Evolutionary conservation across 2,329 filamentous ascomycete species (phyloP).

Genomic region (Aureobasidium sp.): DNA sequence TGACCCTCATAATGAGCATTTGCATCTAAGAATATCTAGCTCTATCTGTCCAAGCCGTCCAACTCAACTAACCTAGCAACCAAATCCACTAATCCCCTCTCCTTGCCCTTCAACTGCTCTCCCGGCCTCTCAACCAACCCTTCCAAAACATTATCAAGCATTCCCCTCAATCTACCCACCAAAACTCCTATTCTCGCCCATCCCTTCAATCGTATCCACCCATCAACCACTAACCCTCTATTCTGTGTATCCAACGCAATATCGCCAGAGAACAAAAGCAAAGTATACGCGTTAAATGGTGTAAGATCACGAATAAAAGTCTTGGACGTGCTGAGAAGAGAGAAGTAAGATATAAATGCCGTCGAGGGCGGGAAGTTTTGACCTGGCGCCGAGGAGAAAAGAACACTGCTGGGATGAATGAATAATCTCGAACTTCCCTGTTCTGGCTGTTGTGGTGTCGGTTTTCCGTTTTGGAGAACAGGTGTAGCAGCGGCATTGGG

Average conservation of each 20-base stretch:
- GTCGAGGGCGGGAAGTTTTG: slow-evolving; percentile 60
- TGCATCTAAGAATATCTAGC: no score
- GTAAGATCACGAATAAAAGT: slow-evolving; percentile 87
- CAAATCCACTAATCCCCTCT: slow-evolving; percentile 56
- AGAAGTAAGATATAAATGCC: slow-evolving; percentile 81
- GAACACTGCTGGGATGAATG: slow-evolving; percentile 77
- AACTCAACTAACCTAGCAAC: slow-evolving; percentile 78
- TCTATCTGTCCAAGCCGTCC: slow-evolving; percentile 51
- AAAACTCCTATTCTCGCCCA: slow-evolving; percentile 94
- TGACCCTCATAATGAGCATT: no score
- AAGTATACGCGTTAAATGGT: slow-evolving; percentile 81
- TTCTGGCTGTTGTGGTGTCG: slow-evolving; percentile 22
- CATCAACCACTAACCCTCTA: slow-evolving; percentile 82
- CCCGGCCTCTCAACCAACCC: slow-evolving; percentile 70
- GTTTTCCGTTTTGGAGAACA: slow-evolving; percentile 31
- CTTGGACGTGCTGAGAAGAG: slow-evolving; percentile 84
- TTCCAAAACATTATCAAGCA: slow-evolving; percentile 79
- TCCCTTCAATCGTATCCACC: slow-evolving; percentile 76
- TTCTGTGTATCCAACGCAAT: slow-evolving; percentile 83
- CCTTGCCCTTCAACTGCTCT: slow-evolving; percentile 33
- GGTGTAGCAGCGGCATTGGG: not conserved
- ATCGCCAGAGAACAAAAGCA: slow-evolving; percentile 79
- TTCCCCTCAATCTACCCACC: slow-evolving; percentile 68
- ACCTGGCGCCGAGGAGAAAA: slow-evolving; percentile 64
- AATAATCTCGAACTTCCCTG: slow-evolving; percentile 55